Evolutionary conservation across 129 eudicot species (phyloP), one percentile per base, ranked within the genome.

Genomic region (Arctium minus): DNA sequence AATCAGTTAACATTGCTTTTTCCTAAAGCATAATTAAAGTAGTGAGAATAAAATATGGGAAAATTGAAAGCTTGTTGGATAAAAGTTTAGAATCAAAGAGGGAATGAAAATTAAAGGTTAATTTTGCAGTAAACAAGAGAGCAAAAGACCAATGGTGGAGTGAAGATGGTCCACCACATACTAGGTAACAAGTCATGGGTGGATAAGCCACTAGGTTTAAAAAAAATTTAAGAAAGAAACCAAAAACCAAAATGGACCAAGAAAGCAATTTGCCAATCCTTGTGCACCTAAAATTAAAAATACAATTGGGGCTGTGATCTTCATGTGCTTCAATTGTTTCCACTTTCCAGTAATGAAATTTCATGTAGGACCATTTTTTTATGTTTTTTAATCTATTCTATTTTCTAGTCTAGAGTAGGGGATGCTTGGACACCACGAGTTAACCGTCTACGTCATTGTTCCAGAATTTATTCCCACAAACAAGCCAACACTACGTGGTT

Each of bases 391-490:
- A 37, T 67, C 12, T 40, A 33, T 65, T 67, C 0, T 68, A 40
- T 22, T 65, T 27, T 62, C 22, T 18, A 60, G 29, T 60, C 67
- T 56, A 46, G 67, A 29, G 65, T 15, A 53, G 3, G 46, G 9
- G 22, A 77, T 60, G 60, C 31, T 64, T 64, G 35, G 74, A 81
- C 79, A 64, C 80, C 85, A 42, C 75, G 48, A 74, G 9, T 62
- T 39, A 40, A 18, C 11, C 30, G 6, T 64, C 56, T 35, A 48
- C 71, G 83, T 80, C 77, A 48, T 18, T 80, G 15, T 74, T 74
- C 75, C 68, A 40, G 5, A 67, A 31, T 10, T 42, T 17, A 75
- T 75, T 32, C 39, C 29, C 70, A 67, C 70, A 32, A 38, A 60
- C 67, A 73, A 12, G 30, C 29, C 8, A 60, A 15, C 11, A 4